Evolutionary conservation across 75 land plant genomes (phyloP).

Genomic region (Sequoiadendron giganteum): DNA sequence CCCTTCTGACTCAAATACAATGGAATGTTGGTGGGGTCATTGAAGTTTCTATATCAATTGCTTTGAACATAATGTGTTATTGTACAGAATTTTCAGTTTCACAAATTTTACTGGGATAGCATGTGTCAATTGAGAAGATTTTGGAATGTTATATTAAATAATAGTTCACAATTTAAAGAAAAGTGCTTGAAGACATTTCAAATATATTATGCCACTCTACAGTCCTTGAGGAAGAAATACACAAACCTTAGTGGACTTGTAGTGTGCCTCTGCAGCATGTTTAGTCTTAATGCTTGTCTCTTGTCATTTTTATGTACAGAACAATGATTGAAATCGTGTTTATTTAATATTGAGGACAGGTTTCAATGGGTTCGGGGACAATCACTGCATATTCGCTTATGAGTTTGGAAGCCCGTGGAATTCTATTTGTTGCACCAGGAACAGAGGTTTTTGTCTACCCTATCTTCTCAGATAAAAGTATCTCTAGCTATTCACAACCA

Average conservation of each 20-base stretch:
- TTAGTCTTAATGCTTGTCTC: not conserved
- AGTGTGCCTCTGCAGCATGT: not conserved
- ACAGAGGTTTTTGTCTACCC: constrained; percentile 55
- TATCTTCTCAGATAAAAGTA: not conserved
- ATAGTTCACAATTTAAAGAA: not conserved
- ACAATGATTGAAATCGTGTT: not conserved
- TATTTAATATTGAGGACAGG: constrained; percentile 34
- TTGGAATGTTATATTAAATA: not conserved
- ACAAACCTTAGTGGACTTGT: not conserved
- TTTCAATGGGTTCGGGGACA: constrained; percentile 78
- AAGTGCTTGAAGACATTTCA: not conserved
- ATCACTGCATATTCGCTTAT: constrained; percentile 88
- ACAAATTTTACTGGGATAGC: not conserved
- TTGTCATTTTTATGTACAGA: not conserved
- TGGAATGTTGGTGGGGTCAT: not conserved
- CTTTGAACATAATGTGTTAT: not conserved
- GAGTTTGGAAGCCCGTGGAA: constrained; percentile 92
- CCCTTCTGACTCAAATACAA: not conserved
- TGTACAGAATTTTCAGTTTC: not conserved
- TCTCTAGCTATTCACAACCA: not conserved
- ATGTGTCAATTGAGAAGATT: not conserved
- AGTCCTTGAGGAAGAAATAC: not conserved
- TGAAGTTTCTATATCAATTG: not conserved
- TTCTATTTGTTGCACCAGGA: constrained; percentile 85
- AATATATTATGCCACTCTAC: not conserved